Conservation (phyloP, 2,329 filamentous ascomycete species). For the Penicillium paneum region DNA sequence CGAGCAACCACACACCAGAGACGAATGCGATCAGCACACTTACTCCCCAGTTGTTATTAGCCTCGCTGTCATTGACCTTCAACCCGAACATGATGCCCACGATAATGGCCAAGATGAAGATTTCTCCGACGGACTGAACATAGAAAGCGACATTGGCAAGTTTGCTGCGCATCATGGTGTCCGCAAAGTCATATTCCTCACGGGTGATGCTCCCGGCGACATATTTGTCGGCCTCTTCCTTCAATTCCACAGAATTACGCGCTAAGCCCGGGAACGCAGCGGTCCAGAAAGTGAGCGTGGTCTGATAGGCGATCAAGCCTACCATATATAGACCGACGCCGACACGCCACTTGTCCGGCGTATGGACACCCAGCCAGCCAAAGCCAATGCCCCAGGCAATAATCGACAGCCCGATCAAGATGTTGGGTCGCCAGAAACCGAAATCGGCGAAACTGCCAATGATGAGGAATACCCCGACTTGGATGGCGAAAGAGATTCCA, state of each 20-base stretch:
- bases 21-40: constrained; percentile 64
- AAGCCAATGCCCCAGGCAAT: constrained; percentile 64
- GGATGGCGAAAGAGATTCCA: constrained; percentile 65
- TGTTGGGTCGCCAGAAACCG: constrained; percentile 61
- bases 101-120: constrained; percentile 62
- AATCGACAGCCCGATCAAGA: constrained; percentile 60
- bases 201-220: constrained; percentile 53
- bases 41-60: constrained; percentile 65
- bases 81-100: constrained; percentile 63
- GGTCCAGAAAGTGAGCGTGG: constrained; percentile 67
- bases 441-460: constrained; percentile 58
- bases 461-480: constrained; percentile 53
- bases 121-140: constrained; percentile 60
- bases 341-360: constrained; percentile 57
- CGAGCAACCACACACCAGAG: constrained; percentile 61
- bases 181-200: constrained; percentile 59
- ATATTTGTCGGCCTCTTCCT: constrained; percentile 50
- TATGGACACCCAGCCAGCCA: constrained; percentile 64
- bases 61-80: constrained; percentile 56
- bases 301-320: constrained; percentile 64
- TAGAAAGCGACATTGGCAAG: constrained; percentile 64
- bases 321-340: constrained; percentile 64
- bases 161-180: constrained; percentile 62
- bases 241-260: constrained; percentile 52
- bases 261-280: constrained; percentile 61